These are phyloP conservation scores for Eucalyptus urophylla DNA, from an alignment of 345 rosid species.

Conservation along the genomic window DNA sequence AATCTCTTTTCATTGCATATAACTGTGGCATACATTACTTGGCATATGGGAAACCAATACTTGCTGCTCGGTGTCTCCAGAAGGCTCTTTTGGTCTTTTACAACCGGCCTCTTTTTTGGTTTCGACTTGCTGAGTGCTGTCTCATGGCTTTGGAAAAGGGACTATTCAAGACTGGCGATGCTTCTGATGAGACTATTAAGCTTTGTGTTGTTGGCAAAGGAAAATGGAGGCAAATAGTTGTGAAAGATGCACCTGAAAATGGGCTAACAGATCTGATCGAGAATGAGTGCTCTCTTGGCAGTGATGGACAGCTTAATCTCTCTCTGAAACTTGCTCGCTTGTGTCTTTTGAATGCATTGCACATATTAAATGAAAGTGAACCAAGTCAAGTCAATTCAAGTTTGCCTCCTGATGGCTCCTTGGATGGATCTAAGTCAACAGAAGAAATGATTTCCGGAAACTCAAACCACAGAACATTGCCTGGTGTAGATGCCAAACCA, in stretches of 20 bases:
- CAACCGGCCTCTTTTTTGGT: slow-evolving; percentile 75
- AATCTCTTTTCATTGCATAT: slow-evolving; percentile 67
- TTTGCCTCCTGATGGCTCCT: slow-evolving; percentile 19
- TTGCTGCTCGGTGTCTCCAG: slow-evolving; percentile 86
- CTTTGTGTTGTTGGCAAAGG: slow-evolving; percentile 78
- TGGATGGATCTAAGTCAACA: slow-evolving; percentile 32
- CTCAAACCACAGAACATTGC: slow-evolving; percentile 23
- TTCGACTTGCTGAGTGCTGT: slow-evolving; percentile 94
- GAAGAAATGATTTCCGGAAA: slow-evolving; percentile 20
- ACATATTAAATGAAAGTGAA: slow-evolving; percentile 43
- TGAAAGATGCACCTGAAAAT: slow-evolving; percentile 36
- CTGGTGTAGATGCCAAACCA: slow-evolving; percentile 20
- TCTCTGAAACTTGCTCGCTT: slow-evolving; percentile 71
- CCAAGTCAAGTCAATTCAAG: slow-evolving; percentile 15
- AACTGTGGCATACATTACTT: slow-evolving; percentile 80
- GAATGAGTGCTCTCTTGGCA: slow-evolving; percentile 11
- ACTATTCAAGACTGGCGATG: slow-evolving; percentile 22
- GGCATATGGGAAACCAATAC: slow-evolving; percentile 77
- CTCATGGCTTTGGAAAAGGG: slow-evolving; percentile 80
- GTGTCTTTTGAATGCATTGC: slow-evolving; percentile 69
- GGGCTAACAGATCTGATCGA: slow-evolving; percentile 21
- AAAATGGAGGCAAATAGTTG: slow-evolving; percentile 73
- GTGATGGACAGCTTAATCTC: slow-evolving; percentile 49
- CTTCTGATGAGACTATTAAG: slow-evolving; percentile 34
- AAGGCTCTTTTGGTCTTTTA: slow-evolving; percentile 61